These are phyloP conservation scores for Candida hungchunana DNA, from an alignment of 805 yeast species.

Conservation along the genomic window DNA sequence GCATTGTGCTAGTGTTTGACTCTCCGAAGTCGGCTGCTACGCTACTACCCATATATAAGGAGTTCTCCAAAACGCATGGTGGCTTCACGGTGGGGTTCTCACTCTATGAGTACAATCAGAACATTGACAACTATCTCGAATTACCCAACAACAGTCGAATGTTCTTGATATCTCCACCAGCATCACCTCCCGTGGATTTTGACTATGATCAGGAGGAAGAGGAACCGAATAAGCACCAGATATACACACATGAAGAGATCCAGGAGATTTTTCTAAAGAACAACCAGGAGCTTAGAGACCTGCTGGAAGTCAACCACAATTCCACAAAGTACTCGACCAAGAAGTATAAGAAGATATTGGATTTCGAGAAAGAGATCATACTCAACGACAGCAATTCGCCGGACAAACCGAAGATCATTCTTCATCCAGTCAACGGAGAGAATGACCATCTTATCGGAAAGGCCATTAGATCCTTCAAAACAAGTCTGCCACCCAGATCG, in stretches of 20 bases:
- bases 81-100: constrained; percentile 20
- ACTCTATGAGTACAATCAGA: constrained; percentile 12
- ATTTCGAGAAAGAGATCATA: constrained; percentile 21
- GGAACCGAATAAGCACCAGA: constrained; percentile 30
- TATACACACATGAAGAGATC: constrained; percentile 25
- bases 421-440: constrained; percentile 24
- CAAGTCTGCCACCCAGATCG: constrained; percentile 36
- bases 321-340: constrained; percentile 8
- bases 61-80: background rate
- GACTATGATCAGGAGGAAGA: constrained; percentile 35
- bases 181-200: constrained; percentile 39
- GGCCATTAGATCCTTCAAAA: constrained; percentile 26
- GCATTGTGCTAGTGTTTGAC: constrained; percentile 27
- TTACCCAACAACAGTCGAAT: constrained; percentile 31
- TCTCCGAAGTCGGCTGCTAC: constrained; percentile 7
- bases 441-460: constrained; percentile 24
- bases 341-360: constrained; percentile 7
- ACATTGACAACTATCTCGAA: constrained; percentile 24
- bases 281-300: constrained; percentile 18
- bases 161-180: constrained; percentile 39
- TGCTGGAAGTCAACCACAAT: constrained; percentile 12
- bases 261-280: constrained; percentile 20
- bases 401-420: constrained; percentile 22
- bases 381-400: constrained; percentile 19
- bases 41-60: constrained; percentile 7